phyloP scores from a whole-genome alignment of 768 basidiomycete genomes.

The Calocybe cyanea region DNA sequence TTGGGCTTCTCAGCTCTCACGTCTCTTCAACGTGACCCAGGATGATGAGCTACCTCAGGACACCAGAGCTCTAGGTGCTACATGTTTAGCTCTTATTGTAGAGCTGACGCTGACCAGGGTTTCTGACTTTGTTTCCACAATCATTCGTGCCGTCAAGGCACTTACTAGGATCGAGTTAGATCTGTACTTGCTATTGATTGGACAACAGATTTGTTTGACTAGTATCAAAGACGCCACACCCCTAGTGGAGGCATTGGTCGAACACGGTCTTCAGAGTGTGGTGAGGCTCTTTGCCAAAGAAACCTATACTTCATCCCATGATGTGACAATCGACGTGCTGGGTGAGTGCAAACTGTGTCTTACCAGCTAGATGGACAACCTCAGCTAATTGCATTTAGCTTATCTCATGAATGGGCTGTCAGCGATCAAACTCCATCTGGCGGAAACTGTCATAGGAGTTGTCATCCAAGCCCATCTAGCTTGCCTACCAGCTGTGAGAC shows the following conservation, averaged over 20 bases:
- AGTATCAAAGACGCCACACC: conserved; percentile 19
- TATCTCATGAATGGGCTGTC: conserved; percentile 25
- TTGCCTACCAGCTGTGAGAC: conserved; percentile 33
- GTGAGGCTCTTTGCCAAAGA: conserved; percentile 40
- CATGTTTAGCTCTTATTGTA: conserved; percentile 27
- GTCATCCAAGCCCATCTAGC: conserved; percentile 59
- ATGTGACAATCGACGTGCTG: conserved; percentile 29
- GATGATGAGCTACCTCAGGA: conserved; percentile 14
- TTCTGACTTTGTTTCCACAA: conserved; percentile 14
- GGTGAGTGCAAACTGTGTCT: conserved; percentile 26
- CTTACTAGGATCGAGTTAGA: conserved; percentile 24
- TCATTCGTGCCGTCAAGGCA: conserved; percentile 24
- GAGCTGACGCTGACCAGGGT: conserved; percentile 20
- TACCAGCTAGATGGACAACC: neutral
- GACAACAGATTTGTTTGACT: conserved; percentile 19
- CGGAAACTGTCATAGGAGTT: conserved; percentile 68
- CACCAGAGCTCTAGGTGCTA: conserved; percentile 15
- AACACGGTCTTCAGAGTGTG: conserved; percentile 51
- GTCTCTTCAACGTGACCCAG: conserved; percentile 16
- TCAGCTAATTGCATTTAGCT: conserved; percentile 19
- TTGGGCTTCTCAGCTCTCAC: conserved; percentile 29
- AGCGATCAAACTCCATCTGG: conserved; percentile 50
- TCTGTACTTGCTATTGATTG: conserved; percentile 29
- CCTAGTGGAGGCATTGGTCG: conserved; percentile 30
- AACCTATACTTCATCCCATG: conserved; percentile 17